phyloP scores from a whole-genome alignment of 2,329 filamentous ascomycete species.

The Xylariales sp. region DNA sequence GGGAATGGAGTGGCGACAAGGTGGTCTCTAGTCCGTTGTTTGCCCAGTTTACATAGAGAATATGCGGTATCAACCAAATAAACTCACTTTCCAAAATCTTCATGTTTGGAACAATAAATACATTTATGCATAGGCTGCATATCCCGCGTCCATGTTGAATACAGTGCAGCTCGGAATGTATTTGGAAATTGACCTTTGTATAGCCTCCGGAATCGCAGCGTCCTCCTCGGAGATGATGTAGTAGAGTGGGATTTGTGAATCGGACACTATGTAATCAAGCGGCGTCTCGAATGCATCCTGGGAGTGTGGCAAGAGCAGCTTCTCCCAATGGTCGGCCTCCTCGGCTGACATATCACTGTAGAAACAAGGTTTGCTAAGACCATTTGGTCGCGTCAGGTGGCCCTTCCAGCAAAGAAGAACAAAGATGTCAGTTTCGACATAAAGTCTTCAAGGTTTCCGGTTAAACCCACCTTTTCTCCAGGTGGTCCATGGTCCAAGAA shows the following conservation, averaged over 20 bases:
- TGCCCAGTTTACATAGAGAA: too few relatives aligned
- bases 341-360: not conserved
- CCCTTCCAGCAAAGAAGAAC: not conserved
- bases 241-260: not conserved
- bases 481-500: not conserved
- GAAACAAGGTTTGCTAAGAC: too few relatives aligned
- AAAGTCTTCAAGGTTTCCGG: not conserved
- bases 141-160: too few relatives aligned
- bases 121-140: too few relatives aligned
- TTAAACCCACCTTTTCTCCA: not conserved
- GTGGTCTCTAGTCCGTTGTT: not conserved
- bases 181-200: too few relatives aligned
- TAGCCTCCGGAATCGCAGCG: too few relatives aligned
- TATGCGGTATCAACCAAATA: too few relatives aligned
- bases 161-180: too few relatives aligned
- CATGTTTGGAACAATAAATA: too few relatives aligned
- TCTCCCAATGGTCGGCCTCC: not conserved
- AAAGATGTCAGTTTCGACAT: not conserved
- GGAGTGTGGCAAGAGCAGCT: not conserved
- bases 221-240: not conserved
- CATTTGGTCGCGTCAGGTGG: not conserved
- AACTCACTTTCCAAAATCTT: too few relatives aligned
- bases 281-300: not conserved
- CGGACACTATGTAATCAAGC: not conserved
- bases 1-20: slow-evolving; percentile 1